Percentiles rank a stretch among this genome's conserved stretches.
phyloP scores from a whole-genome alignment of 176 grass and related monocot genomes.

The Typha latifolia region DNA sequence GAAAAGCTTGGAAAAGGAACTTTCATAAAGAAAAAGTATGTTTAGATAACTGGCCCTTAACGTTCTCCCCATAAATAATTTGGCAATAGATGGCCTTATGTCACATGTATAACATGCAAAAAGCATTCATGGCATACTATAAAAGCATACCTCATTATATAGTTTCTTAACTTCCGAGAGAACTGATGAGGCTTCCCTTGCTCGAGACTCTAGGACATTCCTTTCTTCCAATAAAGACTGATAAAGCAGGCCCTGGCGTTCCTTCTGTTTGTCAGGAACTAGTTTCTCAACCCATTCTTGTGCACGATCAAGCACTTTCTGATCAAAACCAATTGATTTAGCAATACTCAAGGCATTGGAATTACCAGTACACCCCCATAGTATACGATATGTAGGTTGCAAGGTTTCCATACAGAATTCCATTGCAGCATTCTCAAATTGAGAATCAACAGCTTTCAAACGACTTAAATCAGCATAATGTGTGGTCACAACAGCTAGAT shows the following conservation, averaged over 20 bases:
- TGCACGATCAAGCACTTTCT: conserved; percentile 41
- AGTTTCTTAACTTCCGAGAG: conserved; percentile 40
- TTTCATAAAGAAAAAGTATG: too few species aligned
- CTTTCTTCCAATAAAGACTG: conserved; percentile 43
- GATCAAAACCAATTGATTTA: conserved; percentile 73
- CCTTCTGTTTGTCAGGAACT: conserved; percentile 57
- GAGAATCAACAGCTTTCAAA: conserved; percentile 38
- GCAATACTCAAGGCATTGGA: conserved; percentile 71
- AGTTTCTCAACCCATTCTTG: conserved; percentile 63
- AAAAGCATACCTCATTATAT: conserved; percentile 36
- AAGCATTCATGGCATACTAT: neutral
- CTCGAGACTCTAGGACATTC: conserved; percentile 37
- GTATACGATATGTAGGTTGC: conserved; percentile 55
- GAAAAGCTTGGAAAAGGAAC: too few species aligned
- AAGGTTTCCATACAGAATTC: conserved; percentile 62
- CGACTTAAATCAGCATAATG: conserved; percentile 63
- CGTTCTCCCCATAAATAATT: too few species aligned
- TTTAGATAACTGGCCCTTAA: too few species aligned
- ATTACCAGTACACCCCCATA: conserved; percentile 66
- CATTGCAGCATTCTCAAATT: conserved; percentile 79
- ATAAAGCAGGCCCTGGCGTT: conserved; percentile 65
- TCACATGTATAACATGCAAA: neutral
- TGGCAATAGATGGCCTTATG: neutral
- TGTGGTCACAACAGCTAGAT: conserved; percentile 58
- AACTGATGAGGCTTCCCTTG: conserved; percentile 51